Evolutionary conservation across 805 yeast genomes (phyloP).

Genomic region (Teunomyces pallodes): DNA sequence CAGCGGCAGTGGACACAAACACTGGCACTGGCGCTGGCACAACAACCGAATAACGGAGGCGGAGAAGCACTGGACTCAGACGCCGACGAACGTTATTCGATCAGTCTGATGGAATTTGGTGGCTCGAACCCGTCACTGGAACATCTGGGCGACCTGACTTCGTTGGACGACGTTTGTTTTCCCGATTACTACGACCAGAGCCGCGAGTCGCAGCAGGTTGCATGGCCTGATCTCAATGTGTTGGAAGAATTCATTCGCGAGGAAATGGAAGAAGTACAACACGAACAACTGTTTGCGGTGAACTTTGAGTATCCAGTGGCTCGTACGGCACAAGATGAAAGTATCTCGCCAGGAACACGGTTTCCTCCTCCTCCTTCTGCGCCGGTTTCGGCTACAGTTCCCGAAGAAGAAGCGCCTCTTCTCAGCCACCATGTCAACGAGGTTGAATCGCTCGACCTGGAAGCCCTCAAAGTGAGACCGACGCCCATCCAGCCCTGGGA

Average conservation of each 20-base stretch:
- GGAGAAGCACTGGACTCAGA: conserved; percentile 12
- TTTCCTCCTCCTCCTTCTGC: not conserved
- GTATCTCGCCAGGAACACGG: conserved; percentile 9
- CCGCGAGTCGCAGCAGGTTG: conserved; percentile 22
- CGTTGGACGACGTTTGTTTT: conserved; percentile 89
- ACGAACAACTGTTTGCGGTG: conserved; percentile 26
- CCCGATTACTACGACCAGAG: conserved; percentile 59
- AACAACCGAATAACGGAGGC: too few species aligned
- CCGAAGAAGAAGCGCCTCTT: conserved; percentile 20
- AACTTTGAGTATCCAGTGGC: conserved; percentile 35
- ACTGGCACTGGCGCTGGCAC: conserved; percentile 4
- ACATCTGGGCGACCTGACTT: conserved; percentile 61
- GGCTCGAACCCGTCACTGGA: conserved; percentile 65
- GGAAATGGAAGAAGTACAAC: conserved; percentile 47
- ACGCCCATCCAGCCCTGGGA: conserved; percentile 76
- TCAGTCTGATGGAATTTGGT: conserved; percentile 40
- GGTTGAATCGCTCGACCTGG: conserved; percentile 39
- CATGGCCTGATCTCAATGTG: conserved; percentile 84
- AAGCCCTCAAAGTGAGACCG: conserved; percentile 61
- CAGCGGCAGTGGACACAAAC: conserved; percentile 20
- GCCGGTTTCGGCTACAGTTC: not conserved
- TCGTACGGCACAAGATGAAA: conserved; percentile 2
- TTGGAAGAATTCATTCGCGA: conserved; percentile 74
- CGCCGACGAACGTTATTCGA: conserved; percentile 9
- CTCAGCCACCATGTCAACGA: conserved; percentile 31